Conservation (phyloP, 305 asterid species). For the Solanum hybrid region DNA sequence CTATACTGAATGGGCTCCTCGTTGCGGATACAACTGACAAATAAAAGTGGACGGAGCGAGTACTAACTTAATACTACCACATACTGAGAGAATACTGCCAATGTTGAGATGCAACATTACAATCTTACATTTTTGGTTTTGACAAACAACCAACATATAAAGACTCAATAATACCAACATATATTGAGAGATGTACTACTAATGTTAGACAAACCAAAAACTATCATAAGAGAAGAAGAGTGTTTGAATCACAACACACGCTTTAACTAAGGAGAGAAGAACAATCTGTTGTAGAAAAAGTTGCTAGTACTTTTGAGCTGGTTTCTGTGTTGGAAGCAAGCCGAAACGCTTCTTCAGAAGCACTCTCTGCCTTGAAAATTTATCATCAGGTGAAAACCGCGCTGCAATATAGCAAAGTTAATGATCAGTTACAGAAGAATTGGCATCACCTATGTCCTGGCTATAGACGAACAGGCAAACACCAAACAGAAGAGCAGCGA, state of each 20-base stretch:
- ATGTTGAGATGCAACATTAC: neutral
- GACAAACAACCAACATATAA: neutral
- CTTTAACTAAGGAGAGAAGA: neutral
- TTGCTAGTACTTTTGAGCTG: conserved; percentile 60
- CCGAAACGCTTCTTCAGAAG: conserved; percentile 77
- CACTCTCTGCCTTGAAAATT: conserved; percentile 70
- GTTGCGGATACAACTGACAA: too few species aligned
- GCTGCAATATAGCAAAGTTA: conserved; percentile 29
- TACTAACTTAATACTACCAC: neutral
- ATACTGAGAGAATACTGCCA: neutral
- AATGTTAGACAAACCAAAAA: neutral
- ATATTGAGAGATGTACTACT: neutral
- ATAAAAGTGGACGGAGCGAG: neutral
- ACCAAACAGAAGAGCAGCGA: neutral
- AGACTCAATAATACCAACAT: neutral
- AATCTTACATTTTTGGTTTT: neutral
- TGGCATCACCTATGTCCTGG: neutral
- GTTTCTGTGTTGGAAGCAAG: conserved; percentile 71
- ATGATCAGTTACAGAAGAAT: neutral
- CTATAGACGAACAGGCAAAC: neutral
- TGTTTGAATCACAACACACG: neutral
- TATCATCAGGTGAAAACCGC: conserved; percentile 81
- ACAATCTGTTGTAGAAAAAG: neutral
- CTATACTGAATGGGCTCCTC: too few species aligned
- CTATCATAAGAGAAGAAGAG: neutral